Base-by-base conservation (phyloP, 768 basidiomycete genomes). In the Hericium alpestre region DNA sequence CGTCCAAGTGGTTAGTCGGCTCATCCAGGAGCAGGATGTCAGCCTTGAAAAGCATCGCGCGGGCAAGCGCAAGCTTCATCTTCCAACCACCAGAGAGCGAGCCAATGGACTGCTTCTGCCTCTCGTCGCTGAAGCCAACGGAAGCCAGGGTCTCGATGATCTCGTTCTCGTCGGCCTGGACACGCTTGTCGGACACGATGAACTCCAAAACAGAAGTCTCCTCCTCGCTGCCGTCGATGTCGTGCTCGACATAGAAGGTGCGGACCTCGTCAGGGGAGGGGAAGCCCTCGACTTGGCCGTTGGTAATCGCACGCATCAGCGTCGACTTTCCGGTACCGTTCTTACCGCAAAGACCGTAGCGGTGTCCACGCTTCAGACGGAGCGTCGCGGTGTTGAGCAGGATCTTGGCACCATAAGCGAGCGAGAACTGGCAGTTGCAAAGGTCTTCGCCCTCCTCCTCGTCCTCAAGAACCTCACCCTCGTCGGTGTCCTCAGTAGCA, bases 231-330 rank as follows among this genome's bases (percentile, higher is more conserved):
- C 94, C 94, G 66, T 97, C 94, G 63, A 97, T 96, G 71, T 97
- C 94, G 79, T 97, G 94, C 79, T 95, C 94, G 70, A 97, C 94
- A 75, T 96, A 97, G 85, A 95, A 97, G 60, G 94, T 97, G 71
- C 94, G 92, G 70, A 97, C 94, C 69, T 93, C 87, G 54, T 94
- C 90, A 56, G 93, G 91, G 18, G 93, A 94, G 12, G 94, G 94
- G 87, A 97, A 97, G 65, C 94, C 94, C 68, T 97, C 94, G 65
- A 97, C 94, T 75, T 97, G 94, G 58, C 77, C 90, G 66, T 92
- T 93, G 74, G 84, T 90, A 72, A 93, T 93, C 60, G 90, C 90
- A 63, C 89, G 84, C 90, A 93, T 92, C 70, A 92, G 82, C 25
- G 90, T 92, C 1, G 90, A 92, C 80, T 97, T 97, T 66, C 94